Base-by-base conservation (phyloP, 1,284 basidiomycete genomes). In the Puccinia polysora region DNA sequence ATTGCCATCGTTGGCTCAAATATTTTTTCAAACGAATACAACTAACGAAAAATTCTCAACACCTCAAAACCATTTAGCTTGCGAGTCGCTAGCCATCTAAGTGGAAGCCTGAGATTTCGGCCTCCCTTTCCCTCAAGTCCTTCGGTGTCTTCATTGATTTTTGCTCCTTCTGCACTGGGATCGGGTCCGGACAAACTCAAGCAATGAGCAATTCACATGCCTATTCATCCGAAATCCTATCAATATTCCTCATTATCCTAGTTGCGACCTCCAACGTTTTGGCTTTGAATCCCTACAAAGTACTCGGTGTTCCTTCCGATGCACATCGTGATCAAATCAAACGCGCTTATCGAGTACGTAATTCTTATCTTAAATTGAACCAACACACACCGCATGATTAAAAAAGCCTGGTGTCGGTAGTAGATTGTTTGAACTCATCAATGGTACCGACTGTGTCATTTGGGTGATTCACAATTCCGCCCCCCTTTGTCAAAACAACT, bases 291-390 rank as follows among this genome's bases (percentile, higher is more conserved):
- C 68, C 56, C 43, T 71, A 71, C 34, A 36, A 60, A 52, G 45
- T 30, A 5, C 58, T 71, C 3, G 56, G 58, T 10, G 68, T 71
- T 12, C 18, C 34, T 38, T 34, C 34, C 1, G 50, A 62, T 55
- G 91, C 91, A 25, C 87, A 86, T 36, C 90, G 94, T 43, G 85
- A 86, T 76, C 91, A 95, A 75, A 91, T 97, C 79, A 87, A 89
- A 81, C 87, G 89, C 76, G 90, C 91, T 1, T 97, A 96, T 82
- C 89, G 80, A 76, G 80, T 81, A 71, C 58, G 79, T 76, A 25
- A 49, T 32, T 32, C 2, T 4, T 40, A 10, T 50, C 5, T 36
- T 34, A 65, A 74, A 75, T 73, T 47, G 69, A 74, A 45, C 73
- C 71, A 7, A 64, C 65, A 55, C 4, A 2, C 1, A 18, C 10